A percentile compares a stretch with the other conserved stretches of the same genome.
These are phyloP conservation scores for Diaporthe citri DNA, from an alignment of 2,329 filamentous ascomycete genomes.

Conservation along the genomic window DNA sequence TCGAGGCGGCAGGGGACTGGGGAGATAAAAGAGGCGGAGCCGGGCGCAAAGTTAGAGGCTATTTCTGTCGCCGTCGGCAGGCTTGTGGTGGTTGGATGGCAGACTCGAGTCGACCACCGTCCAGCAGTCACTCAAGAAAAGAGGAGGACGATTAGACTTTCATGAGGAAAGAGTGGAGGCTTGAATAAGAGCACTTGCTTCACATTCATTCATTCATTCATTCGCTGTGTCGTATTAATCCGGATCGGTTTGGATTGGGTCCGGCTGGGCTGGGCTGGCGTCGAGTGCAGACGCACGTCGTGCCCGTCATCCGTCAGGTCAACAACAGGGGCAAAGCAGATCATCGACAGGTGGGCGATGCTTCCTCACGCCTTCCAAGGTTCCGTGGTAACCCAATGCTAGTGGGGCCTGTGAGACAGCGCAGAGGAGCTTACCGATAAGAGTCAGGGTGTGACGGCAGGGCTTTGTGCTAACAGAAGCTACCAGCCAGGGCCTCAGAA, in stretches of 20 bases:
- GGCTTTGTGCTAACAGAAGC: neutral
- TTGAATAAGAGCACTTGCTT: neutral
- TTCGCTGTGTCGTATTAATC: neutral
- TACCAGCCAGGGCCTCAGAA: neutral
- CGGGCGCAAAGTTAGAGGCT: constrained; percentile 2
- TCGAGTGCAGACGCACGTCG: neutral
- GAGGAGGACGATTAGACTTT: neutral
- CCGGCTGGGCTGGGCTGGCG: neutral
- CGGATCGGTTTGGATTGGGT: neutral
- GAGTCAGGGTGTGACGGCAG: neutral
- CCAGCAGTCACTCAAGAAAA: neutral
- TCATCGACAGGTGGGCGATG: neutral
- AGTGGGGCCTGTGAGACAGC: constrained; percentile 10
- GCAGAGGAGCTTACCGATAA: neutral
- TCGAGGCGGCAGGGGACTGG: neutral
- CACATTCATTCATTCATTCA: neutral
- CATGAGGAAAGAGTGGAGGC: neutral
- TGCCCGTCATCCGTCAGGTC: neutral
- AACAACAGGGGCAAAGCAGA: neutral
- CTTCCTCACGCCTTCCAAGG: constrained; percentile 6
- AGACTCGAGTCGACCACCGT: neutral
- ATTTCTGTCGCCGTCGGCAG: constrained; percentile 5
- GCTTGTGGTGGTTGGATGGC: constrained; percentile 4
- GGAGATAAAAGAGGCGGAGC: constrained; percentile 1
- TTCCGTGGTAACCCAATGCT: constrained; percentile 9